These are phyloP conservation scores for Arachnopeziza araneosa DNA, from an alignment of 2,329 filamentous ascomycete genomes.

Conservation along the genomic window DNA sequence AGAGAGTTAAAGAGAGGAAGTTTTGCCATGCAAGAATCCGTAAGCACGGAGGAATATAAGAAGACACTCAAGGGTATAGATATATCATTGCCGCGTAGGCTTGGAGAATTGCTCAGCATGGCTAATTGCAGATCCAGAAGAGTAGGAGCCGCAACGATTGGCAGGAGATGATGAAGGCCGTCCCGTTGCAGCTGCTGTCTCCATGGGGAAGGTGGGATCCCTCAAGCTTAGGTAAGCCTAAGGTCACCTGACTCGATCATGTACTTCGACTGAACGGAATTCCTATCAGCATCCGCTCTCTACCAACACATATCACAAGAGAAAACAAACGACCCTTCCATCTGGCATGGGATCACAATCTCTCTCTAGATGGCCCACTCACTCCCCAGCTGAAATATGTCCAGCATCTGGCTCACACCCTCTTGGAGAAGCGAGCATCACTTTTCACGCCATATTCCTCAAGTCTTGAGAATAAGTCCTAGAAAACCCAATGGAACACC, in stretches of 20 bases:
- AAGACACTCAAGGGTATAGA: neutral
- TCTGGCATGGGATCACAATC: too few species aligned
- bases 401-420: neutral
- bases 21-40: neutral
- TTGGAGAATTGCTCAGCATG: neutral
- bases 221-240: neutral
- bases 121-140: neutral
- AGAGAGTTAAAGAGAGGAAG: neutral
- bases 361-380: neutral
- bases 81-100: neutral
- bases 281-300: too few species aligned
- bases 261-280: neutral
- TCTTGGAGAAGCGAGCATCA: neutral
- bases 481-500: neutral
- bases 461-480: neutral
- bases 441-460: neutral
- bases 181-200: neutral
- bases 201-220: neutral
- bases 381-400: neutral
- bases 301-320: too few species aligned
- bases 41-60: slow-evolving; percentile 17
- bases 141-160: neutral
- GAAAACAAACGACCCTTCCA: too few species aligned
- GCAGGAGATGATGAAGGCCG: neutral
- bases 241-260: neutral